A percentile compares a stretch with the other conserved stretches of the same genome.
phyloP scores from a whole-genome alignment of 768 basidiomycete species.

The Tephrocybe sp. region DNA sequence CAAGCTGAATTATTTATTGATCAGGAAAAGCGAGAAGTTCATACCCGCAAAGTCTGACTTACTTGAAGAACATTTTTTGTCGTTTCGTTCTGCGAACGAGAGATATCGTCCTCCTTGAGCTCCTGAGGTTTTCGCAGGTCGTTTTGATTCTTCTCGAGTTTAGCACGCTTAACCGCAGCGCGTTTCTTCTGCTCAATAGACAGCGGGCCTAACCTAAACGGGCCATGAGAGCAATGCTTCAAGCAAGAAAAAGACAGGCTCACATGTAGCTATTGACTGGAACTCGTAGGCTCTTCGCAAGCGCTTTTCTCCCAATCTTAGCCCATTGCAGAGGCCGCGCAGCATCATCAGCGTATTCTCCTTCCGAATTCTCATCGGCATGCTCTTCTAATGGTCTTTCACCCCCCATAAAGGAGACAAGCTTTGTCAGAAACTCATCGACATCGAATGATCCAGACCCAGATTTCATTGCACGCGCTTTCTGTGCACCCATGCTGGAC shows the following conservation, averaged over 20 bases:
- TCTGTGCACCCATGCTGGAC: conserved; percentile 75
- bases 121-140: conserved; percentile 74
- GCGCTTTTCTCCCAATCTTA: conserved; percentile 78
- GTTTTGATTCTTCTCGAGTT: conserved; percentile 68
- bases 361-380: conserved; percentile 46
- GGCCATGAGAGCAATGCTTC: conserved; percentile 13
- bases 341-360: conserved; percentile 47
- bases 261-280: conserved; percentile 90
- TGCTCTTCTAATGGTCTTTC: conserved; percentile 42
- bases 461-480: conserved; percentile 90
- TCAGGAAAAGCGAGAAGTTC: background rate
- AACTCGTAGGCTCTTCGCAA: conserved; percentile 76
- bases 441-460: conserved; percentile 88
- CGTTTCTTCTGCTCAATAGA: conserved; percentile 84
- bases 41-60: conserved; percentile 18
- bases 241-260: conserved; percentile 18
- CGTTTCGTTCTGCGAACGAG: conserved; percentile 84
- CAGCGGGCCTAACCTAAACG: conserved; percentile 85
- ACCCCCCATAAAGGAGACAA: conserved; percentile 77
- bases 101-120: conserved; percentile 78
- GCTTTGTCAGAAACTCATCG: conserved; percentile 82
- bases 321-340: conserved; percentile 71
- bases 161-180: conserved; percentile 52
- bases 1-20: conserved; percentile 42
- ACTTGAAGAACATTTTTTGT: conserved; percentile 81